Evolutionary conservation across 2,329 filamentous ascomycete genomes (phyloP), one percentile per base, ranked within the genome.

Genomic region (Nakataea oryzae): DNA sequence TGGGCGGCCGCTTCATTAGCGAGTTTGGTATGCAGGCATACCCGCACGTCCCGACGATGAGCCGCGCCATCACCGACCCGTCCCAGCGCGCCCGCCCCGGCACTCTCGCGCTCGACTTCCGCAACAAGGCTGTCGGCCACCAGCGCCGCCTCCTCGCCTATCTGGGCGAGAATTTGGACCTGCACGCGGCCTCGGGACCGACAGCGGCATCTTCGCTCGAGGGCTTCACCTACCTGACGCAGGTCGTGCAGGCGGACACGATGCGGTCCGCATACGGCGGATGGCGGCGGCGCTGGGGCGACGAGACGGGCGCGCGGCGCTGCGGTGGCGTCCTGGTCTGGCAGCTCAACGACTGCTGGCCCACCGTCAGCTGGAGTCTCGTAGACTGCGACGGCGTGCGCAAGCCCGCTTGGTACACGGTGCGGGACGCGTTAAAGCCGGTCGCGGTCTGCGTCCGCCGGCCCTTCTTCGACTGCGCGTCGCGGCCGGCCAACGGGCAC

Each of bases 1-100:
- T 92, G 14, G 82, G 84, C 30, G 89, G 89, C 5, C 83, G 89
- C 1, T 92, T 93, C 74, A 87, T 91, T 62, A 89, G 86, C 67
- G 89, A 92, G 70, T 93, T 92, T 66, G 89, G 89, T 63, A 91
- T 92, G 88, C 84, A 91, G 70, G 87, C 86, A 0, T 91, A 91
- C 70, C 91, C 91, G 0, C 84, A 89, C 69, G 79, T 91, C 65
- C 79, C 85, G 60, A 93, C 90, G 0, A 86, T 91, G 64, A 81
- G 85, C 57, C 74, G 80, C 41, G 91, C 86, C 70, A 81, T 91
- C 66, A 84, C 79, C 1, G 67, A 75, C 11, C 71, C 74, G 26
- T 72, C 75, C 55, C 81, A 87, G 62, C 78, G 84, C 41, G n/a
- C 17, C 41, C 76, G 82, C 47, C 84, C 88, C 1, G 87, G 90